Percentiles rank a stretch among this genome's conserved stretches.
These are phyloP conservation scores for Chrysanthemum makinoi DNA, from an alignment of 129 eudicot species.

Conservation along the genomic window DNA sequence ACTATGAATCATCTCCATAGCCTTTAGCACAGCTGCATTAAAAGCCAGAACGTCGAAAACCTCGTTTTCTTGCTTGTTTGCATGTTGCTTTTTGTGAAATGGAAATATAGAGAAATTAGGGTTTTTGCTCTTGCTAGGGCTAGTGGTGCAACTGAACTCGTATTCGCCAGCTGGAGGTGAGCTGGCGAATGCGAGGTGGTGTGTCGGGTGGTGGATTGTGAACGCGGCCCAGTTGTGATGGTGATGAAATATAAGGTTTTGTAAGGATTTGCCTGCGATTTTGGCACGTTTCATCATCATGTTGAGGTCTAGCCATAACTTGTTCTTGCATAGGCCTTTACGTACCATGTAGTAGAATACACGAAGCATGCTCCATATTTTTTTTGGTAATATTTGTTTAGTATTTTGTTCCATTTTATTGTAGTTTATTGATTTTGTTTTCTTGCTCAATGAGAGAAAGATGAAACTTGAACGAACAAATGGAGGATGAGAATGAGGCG, in stretches of 20 bases:
- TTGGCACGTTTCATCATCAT: conserved; percentile 68
- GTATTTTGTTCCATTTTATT: conserved; percentile 54
- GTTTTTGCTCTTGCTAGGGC: conserved; percentile 28
- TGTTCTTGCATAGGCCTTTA: conserved; percentile 57
- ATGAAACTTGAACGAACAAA: conserved; percentile 4
- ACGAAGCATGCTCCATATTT: conserved; percentile 46
- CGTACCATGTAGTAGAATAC: conserved; percentile 47
- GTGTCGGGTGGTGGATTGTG: conserved; percentile 25
- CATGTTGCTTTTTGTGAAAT: conserved; percentile 33
- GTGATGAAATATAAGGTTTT: conserved; percentile 64
- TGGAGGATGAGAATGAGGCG: background rate
- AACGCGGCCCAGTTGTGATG: conserved; percentile 32
- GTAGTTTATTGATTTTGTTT: background rate
- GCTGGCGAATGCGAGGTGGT: no score
- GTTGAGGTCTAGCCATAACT: conserved; percentile 51
- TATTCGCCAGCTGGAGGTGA: conserved; percentile 23
- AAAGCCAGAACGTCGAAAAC: conserved; percentile 10
- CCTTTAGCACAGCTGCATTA: conserved; percentile 37
- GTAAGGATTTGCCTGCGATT: conserved; percentile 50
- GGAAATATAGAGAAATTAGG: conserved; percentile 25
- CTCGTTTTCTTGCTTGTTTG: conserved; percentile 1
- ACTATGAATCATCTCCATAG: conserved; percentile 52
- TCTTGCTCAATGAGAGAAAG: background rate
- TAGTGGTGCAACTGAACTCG: conserved; percentile 72
- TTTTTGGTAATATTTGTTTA: conserved; percentile 48